Evolutionary conservation across 2,329 filamentous ascomycete species (phyloP).

Genomic region (Trichothecium sympodiale): DNA sequence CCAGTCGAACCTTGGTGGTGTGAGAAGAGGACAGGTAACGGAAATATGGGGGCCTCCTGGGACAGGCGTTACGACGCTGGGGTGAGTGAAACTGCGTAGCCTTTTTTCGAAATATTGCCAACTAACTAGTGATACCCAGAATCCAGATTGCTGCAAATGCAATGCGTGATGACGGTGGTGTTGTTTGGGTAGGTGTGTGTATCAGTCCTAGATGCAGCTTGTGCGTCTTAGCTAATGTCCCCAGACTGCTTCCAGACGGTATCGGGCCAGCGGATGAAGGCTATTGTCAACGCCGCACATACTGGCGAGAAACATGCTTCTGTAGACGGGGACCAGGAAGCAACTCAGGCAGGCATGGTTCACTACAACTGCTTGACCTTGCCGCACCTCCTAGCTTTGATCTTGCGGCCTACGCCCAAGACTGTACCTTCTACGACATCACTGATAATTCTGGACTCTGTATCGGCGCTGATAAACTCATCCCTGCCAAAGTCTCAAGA

Average conservation of each 20-base stretch:
- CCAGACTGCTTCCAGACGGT: conserved; percentile 37
- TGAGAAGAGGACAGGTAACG: conserved; percentile 66
- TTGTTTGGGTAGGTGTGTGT: conserved; percentile 73
- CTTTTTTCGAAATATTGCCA: conserved; percentile 3
- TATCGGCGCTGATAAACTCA: conserved; percentile 66
- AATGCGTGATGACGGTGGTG: conserved; percentile 46
- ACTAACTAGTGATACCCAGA: conserved; percentile 28
- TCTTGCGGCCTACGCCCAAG: conserved; percentile 52
- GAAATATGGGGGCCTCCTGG: conserved; percentile 86
- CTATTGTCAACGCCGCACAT: conserved; percentile 11
- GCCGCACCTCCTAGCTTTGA: conserved; percentile 62
- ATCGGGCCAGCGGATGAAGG: conserved; percentile 14
- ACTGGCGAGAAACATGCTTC: conserved; percentile 5
- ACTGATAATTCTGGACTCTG: conserved; percentile 66
- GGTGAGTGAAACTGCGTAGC: conserved; percentile 43
- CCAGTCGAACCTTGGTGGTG: conserved; percentile 34
- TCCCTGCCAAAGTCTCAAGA: conserved; percentile 57
- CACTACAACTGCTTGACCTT: conserved; percentile 49
- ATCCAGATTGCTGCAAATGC: conserved; percentile 59
- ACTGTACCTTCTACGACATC: conserved; percentile 53
- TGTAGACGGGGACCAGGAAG: conserved; percentile 11
- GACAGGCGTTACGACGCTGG: conserved; percentile 72
- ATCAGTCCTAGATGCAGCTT: conserved; percentile 7
- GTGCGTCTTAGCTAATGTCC: conserved; percentile 2
- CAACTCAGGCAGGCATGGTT: conserved; percentile 7